phyloP scores from a whole-genome alignment of 1,284 basidiomycete species.

The Pyrrhoderma lamaoense region DNA sequence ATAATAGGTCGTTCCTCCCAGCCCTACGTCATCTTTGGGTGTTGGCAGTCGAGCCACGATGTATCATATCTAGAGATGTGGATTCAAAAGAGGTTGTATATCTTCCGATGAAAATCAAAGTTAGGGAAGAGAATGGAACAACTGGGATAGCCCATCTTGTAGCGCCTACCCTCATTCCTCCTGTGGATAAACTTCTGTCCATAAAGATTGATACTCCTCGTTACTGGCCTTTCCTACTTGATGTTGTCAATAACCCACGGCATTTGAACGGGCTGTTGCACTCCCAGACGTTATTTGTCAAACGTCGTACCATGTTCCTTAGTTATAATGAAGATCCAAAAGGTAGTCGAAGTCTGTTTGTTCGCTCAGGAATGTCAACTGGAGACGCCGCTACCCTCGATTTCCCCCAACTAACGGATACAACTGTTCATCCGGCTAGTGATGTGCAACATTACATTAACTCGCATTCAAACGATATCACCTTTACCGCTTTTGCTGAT shows the following conservation, averaged over 20 bases:
- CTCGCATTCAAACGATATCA: constrained; percentile 73
- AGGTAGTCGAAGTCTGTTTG: constrained; percentile 84
- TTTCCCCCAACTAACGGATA: constrained; percentile 68
- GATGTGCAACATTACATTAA: constrained; percentile 79
- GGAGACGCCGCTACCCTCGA: constrained; percentile 73
- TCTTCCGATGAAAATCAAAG: constrained; percentile 81
- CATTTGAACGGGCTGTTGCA: constrained; percentile 65
- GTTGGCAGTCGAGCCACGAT: constrained; percentile 89
- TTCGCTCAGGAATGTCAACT: constrained; percentile 68
- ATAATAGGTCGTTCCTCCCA: constrained; percentile 90
- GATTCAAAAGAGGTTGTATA: constrained; percentile 87
- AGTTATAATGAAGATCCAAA: constrained; percentile 91
- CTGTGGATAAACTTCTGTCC: constrained; percentile 70
- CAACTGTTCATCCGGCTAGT: constrained; percentile 55
- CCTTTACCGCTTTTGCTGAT: constrained; percentile 71
- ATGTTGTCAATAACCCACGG: constrained; percentile 59
- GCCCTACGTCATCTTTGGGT: constrained; percentile 95
- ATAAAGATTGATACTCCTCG: constrained; percentile 87
- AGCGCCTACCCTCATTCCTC: constrained; percentile 86
- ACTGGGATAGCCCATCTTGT: constrained; percentile 67
- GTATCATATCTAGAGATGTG: constrained; percentile 85
- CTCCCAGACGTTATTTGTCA: constrained; percentile 83
- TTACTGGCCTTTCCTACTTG: constrained; percentile 88
- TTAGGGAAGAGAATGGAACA: constrained; percentile 51
- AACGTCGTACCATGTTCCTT: constrained; percentile 86